These are phyloP conservation scores for Orbilia blumenaviensis DNA, from an alignment of 2,329 filamentous ascomycete genomes.

Conservation along the genomic window DNA sequence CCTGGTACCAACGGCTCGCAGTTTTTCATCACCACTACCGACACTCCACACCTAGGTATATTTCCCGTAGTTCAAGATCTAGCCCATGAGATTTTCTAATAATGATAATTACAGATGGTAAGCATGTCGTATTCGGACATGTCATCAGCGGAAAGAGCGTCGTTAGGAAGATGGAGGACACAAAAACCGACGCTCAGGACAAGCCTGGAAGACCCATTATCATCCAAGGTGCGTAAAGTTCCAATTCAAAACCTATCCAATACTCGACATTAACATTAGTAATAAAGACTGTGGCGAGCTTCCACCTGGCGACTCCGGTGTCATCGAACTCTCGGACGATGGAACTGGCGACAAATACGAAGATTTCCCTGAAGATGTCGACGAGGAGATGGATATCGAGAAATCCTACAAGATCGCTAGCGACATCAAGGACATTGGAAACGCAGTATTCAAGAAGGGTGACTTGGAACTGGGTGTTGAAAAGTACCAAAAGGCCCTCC, in stretches of 20 bases:
- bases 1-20: conserved; percentile 95
- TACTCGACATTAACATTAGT: not conserved
- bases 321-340: conserved; percentile 75
- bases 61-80: not conserved
- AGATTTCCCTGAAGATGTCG: conserved; percentile 90
- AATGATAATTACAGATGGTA: conserved; percentile 73
- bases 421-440: conserved; percentile 90
- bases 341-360: conserved; percentile 89
- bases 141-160: conserved; percentile 92
- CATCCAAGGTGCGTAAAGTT: conserved; percentile 67
- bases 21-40: conserved; percentile 93
- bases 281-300: conserved; percentile 82
- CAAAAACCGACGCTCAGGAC: conserved; percentile 76
- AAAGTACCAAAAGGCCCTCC: conserved; percentile 93
- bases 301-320: conserved; percentile 73
- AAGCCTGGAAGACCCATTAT: conserved; percentile 78
- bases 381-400: conserved; percentile 70
- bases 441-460: conserved; percentile 85
- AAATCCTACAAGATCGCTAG: conserved; percentile 80
- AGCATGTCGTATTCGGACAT: conserved; percentile 97
- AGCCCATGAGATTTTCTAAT: not conserved
- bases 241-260: not conserved
- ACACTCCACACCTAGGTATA: conserved; percentile 28
- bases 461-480: conserved; percentile 76
- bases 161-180: conserved; percentile 87